A percentile compares a stretch with the other conserved stretches of the same genome.
Conservation (phyloP, 495 filamentous ascomycete genomes). For the Hypoxylon perforatum region DNA sequence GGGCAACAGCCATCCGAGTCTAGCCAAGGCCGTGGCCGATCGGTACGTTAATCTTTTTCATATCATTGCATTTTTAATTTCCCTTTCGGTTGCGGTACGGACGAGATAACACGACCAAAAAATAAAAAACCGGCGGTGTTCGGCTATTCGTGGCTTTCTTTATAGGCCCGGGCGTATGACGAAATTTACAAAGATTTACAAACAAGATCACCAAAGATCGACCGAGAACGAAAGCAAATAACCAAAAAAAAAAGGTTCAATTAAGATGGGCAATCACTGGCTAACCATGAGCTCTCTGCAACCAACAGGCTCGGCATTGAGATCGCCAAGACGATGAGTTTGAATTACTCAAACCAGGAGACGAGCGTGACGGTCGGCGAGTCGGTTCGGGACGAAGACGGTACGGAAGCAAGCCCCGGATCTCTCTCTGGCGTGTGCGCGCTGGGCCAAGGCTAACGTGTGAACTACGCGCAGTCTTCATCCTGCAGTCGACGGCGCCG, state of each 20-base stretch:
- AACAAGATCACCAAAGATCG: conserved; percentile 3
- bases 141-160: conserved; percentile 31
- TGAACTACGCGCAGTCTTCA: conserved; percentile 71
- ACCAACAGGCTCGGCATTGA: conserved; percentile 85
- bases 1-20: conserved; percentile 92
- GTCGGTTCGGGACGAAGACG: conserved; percentile 94
- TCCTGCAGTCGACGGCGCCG: conserved; percentile 93
- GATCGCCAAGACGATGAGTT: conserved; percentile 88
- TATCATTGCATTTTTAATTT: background rate
- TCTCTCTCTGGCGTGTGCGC: conserved; percentile 6
- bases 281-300: conserved; percentile 37
- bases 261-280: conserved; percentile 8
- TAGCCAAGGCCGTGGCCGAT: conserved; percentile 90
- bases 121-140: conserved; percentile 4
- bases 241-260: too few relatives aligned
- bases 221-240: conserved; percentile 7
- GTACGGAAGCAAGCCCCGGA: conserved; percentile 56
- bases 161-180: conserved; percentile 7
- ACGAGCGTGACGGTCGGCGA: conserved; percentile 97
- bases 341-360: conserved; percentile 98
- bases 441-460: conserved; percentile 4
- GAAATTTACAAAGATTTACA: conserved; percentile 36
- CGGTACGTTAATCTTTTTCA: conserved; percentile 66
- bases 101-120: background rate
- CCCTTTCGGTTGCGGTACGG: conserved; percentile 2